phyloP scores from a whole-genome alignment of 495 filamentous ascomycete genomes.

The Talaromyces nanjingensis region DNA sequence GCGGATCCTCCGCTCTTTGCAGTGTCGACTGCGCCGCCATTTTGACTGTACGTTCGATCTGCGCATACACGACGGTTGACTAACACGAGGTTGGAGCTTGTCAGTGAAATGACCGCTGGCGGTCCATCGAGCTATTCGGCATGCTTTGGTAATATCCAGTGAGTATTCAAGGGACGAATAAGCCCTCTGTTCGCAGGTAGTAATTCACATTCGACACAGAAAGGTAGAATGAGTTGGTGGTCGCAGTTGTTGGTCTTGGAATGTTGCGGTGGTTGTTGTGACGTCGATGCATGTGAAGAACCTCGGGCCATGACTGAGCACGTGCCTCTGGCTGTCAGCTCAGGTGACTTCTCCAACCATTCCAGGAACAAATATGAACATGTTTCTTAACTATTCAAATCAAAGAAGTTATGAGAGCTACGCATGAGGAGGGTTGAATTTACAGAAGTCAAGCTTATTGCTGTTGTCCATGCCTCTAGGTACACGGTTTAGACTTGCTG shows the following conservation, averaged over 20 bases:
- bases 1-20: slow-evolving; percentile 59
- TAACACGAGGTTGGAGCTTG: not conserved
- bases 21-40: slow-evolving; percentile 91
- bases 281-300: slow-evolving; percentile 4
- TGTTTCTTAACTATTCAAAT: not conserved
- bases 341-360: not conserved
- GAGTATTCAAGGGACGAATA: not conserved
- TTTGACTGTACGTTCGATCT: not conserved
- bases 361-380: not conserved
- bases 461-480: no score
- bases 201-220: not conserved
- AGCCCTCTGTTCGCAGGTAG: not conserved
- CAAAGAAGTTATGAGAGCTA: not conserved
- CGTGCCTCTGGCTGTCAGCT: not conserved
- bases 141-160: not conserved
- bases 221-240: not conserved
- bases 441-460: not conserved
- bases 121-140: not conserved
- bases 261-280: not conserved
- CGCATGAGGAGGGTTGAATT: not conserved
- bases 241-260: not conserved
- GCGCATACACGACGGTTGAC: not conserved
- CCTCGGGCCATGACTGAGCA: not conserved
- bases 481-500: no score
- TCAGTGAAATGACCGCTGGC: not conserved